A percentile compares a stretch with the other conserved stretches of the same genome.
Conservation (phyloP, 192 early-diverging fungal genomes). For the Paraglomus brasilianum region DNA sequence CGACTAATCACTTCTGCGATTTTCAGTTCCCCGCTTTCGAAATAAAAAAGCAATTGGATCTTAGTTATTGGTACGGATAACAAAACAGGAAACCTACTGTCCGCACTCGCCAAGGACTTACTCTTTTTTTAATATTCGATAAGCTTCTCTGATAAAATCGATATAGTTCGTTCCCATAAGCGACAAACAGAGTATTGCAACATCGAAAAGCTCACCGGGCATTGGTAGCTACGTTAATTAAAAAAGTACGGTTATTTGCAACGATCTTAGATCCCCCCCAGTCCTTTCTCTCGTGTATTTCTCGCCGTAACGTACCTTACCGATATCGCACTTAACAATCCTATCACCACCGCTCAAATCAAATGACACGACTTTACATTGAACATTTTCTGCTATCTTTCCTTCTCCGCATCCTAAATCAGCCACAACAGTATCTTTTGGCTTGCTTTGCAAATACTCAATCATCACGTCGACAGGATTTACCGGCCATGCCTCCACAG, state of each 20-base stretch:
- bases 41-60: not conserved
- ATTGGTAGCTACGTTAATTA: conserved; percentile 59
- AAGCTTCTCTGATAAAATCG: conserved; percentile 87
- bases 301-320: conserved; percentile 55
- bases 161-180: conserved; percentile 97
- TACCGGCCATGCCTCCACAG: conserved; percentile 88
- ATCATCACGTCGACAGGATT: conserved; percentile 93
- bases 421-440: conserved; percentile 64
- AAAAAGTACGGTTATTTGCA: not conserved
- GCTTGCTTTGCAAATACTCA: conserved; percentile 52
- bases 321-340: conserved; percentile 92
- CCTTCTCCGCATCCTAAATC: conserved; percentile 98
- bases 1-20: conserved; percentile 94
- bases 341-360: conserved; percentile 80
- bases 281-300: not conserved
- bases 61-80: not conserved
- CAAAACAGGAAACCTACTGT: not conserved
- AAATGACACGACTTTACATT: conserved; percentile 78
- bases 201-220: conserved; percentile 62
- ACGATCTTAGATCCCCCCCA: not conserved
- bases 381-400: conserved; percentile 69
- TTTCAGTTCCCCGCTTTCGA: conserved; percentile 77
- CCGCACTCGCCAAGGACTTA: conserved; percentile 35
- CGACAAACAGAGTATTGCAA: conserved; percentile 89
- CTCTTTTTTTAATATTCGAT: conserved; percentile 77